Conservation (phyloP, 352 stramenopile species). For the Pythium monospermum region DNA sequence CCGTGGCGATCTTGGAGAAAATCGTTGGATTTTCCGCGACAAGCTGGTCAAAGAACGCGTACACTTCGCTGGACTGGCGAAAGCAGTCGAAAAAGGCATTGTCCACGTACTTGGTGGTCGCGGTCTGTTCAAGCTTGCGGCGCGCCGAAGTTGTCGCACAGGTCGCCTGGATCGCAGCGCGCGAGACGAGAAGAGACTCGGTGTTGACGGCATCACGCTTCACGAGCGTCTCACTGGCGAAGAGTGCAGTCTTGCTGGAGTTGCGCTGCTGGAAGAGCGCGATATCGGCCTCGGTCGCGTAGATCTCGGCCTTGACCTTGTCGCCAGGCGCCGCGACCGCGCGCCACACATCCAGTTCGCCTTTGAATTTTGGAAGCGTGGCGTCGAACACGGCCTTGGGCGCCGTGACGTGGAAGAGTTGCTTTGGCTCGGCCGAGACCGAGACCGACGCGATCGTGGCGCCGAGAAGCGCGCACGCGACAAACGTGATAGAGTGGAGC, state of each 20-base stretch:
- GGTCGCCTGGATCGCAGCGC: not conserved
- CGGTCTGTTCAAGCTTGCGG: not conserved
- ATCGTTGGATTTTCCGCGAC: constrained; percentile 16
- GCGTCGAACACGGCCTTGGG: constrained; percentile 18
- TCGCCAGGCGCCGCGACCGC: not conserved
- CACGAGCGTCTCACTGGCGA: constrained; percentile 2
- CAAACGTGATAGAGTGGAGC: constrained; percentile 5
- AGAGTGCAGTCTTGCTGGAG: not conserved
- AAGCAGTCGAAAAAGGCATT: constrained; percentile 31
- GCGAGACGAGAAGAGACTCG: not conserved
- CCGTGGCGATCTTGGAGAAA: constrained; percentile 21
- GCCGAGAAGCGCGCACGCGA: not conserved
- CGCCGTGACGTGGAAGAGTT: constrained; percentile 26
- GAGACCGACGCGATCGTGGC: not conserved
- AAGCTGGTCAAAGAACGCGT: constrained; percentile 19
- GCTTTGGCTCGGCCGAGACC: constrained; percentile 17
- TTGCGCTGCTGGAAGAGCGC: not conserved
- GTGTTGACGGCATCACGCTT: constrained; percentile 11
- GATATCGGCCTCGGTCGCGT: constrained; percentile 13
- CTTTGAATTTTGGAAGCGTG: constrained; percentile 10
- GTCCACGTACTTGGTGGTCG: constrained; percentile 14
- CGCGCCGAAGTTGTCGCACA: constrained; percentile 4
- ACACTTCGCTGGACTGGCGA: constrained; percentile 17
- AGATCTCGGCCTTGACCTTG: constrained; percentile 18
- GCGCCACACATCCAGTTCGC: constrained; percentile 18